Evolutionary conservation across 768 basidiomycete genomes (phyloP), one percentile per base, ranked within the genome.

Genomic region (Hydnomerulius pinastri): DNA sequence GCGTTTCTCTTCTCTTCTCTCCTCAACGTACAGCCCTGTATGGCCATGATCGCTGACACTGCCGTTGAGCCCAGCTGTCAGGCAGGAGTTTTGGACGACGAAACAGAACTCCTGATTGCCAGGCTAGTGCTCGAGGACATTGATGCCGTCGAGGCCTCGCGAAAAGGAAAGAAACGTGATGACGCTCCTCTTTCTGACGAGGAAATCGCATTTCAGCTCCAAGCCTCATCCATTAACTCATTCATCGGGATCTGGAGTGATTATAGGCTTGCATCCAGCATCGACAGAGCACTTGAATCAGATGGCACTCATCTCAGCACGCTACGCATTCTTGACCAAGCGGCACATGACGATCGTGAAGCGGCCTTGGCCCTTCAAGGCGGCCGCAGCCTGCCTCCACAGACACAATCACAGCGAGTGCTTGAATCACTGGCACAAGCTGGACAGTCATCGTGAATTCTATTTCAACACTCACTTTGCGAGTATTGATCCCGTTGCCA

Each of bases 61-160:
- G 44, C 33, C 45, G 40, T 43, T 32, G 62, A 63, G 50, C 15
- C 24, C 35, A 50, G 54, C 11, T 33, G 18, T 52, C 11, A 29
- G 37, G 57, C 44, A 10, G 39, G 17, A 25, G 15, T 3, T 42
- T 17, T 24, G 11, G 77, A 80, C 51, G n/a, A 60, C 2, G 71
- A 67, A 9, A 71, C 73, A 17, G 62, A 71, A 20, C 57, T 72
- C 7, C 66, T 81, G 37, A 69, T 76, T 29, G 70, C 73, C 1
- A 65, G 73, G 46, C 68, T 79, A 37, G 55, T 59, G 3, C 68
- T 79, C 28, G 62, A 71, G n/a, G 78, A 80, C 48, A 68, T 77
- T 18, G 68, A 63, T 18, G 63, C 63, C 11, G 46, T 76, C 15
- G 67, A 71, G 13, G 53, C 65, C 18, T 39, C 56, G 0, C 56